These are phyloP conservation scores for Aspergillus uvarum DNA, from an alignment of 2,329 filamentous ascomycete genomes.

Conservation along the genomic window DNA sequence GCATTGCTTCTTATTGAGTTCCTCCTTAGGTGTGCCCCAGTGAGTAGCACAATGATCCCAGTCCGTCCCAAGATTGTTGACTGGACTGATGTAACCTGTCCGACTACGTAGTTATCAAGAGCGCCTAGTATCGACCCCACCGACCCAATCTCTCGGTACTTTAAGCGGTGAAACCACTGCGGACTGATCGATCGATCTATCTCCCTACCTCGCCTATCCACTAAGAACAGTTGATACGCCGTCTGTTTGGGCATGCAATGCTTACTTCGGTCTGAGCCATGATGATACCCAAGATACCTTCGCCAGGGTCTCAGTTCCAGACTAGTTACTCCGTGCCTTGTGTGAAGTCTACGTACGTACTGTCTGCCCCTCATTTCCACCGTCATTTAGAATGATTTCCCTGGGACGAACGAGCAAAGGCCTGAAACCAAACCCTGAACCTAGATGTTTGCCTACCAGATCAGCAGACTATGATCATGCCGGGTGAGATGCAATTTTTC, in stretches of 20 bases:
- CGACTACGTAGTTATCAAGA: background rate
- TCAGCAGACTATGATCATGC: too few relatives aligned
- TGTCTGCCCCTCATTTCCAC: too few relatives aligned
- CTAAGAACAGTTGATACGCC: background rate
- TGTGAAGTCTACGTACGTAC: too few relatives aligned
- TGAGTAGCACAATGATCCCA: background rate
- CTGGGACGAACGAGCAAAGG: background rate
- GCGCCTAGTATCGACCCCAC: background rate
- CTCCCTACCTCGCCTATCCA: background rate
- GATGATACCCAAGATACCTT: too few relatives aligned
- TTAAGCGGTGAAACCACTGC: background rate
- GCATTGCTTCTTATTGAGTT: too few relatives aligned
- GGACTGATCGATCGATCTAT: background rate
- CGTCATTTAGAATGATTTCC: too few relatives aligned
- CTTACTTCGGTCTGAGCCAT: too few relatives aligned
- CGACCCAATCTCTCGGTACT: conserved; percentile 2
- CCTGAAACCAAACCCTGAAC: background rate
- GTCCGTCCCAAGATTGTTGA: background rate
- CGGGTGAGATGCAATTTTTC: too few relatives aligned
- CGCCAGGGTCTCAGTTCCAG: too few relatives aligned
- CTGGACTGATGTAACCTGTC: background rate
- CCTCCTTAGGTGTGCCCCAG: background rate
- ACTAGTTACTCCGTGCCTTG: too few relatives aligned
- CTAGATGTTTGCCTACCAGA: background rate
- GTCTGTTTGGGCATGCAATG: too few relatives aligned